Base-by-base conservation (phyloP, 2,329 filamentous ascomycete genomes). In the Chaetomiaceae sp. region DNA sequence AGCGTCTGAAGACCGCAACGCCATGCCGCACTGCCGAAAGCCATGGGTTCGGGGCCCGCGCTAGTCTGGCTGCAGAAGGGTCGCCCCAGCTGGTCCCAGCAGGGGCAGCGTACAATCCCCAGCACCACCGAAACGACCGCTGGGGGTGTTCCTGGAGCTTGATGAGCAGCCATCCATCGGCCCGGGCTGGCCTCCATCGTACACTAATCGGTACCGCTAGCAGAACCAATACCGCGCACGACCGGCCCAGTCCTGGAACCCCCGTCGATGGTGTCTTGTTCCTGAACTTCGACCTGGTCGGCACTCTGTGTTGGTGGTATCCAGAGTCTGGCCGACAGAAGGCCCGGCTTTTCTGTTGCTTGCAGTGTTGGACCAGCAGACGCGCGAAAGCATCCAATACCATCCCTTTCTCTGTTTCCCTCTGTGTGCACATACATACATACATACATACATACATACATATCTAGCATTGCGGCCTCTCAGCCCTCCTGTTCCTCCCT, bases 1-100 rank as follows among this genome's bases (percentile, higher is more conserved):
- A 50, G 40, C 49, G 38, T 41, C 37, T 49, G 47, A 51, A 55
- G 54, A 57, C 44, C 37, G 57, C 50, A 55, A 60, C 58, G 57
- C 55, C 60, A 62, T 60, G 61, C 61, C 61, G 60, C 60, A 58
- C 56, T 63, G 58, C 61, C 61, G 58, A 59, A 59, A 58, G 51
- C 56, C 60, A 57, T 59, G 58, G 55, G 47, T 42, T 55, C 40
- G 55, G 49, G 40, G 37, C 46, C n/a, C 40, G 32, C 53, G 36
- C 55, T 55, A 54, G 53, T 33, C 33, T 43, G 48, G 40, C 45
- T 51, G 38, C 27, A 53, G 37, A 34, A 47, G 21, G 36, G 41
- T 37, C 37, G 18, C 25, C 40, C 48, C 51, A 43, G 37, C 45
- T 51, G 38, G 53, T 10, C 25, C 25, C n/a, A n/a, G 20, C 51